These are phyloP conservation scores for Fusarium sp. DNA, from an alignment of 2,329 filamentous ascomycete species.

Conservation along the genomic window DNA sequence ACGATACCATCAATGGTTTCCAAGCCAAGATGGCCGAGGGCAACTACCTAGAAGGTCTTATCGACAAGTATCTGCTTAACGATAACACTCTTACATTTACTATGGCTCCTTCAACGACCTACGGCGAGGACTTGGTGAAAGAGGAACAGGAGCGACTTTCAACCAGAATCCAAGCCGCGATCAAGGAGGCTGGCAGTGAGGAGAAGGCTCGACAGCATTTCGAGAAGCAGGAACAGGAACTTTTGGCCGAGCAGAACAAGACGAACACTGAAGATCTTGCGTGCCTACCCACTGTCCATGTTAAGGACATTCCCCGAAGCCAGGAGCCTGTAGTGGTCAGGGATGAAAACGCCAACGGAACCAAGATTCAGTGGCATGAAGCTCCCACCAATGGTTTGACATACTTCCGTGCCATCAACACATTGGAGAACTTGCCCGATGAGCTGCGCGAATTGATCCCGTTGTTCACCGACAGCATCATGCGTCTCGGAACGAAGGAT, in stretches of 20 bases:
- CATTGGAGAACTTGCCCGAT: conserved; percentile 82
- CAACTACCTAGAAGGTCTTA: conserved; percentile 83
- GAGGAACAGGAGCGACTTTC: conserved; percentile 84
- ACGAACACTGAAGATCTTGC: conserved; percentile 87
- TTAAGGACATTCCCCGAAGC: conserved; percentile 86
- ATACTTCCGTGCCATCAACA: conserved; percentile 92
- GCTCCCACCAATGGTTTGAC: conserved; percentile 95
- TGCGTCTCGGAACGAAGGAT: conserved; percentile 90
- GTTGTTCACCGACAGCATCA: conserved; percentile 90
- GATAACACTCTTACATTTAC: conserved; percentile 91
- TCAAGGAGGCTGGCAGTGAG: conserved; percentile 76
- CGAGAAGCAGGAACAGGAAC: conserved; percentile 81
- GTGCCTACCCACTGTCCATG: conserved; percentile 88
- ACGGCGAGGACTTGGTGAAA: conserved; percentile 77
- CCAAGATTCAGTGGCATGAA: conserved; percentile 88
- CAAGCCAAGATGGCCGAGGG: conserved; percentile 80
- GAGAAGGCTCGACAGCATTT: conserved; percentile 79
- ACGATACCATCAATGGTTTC: conserved; percentile 87
- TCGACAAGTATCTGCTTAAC: conserved; percentile 92
- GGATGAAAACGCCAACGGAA: conserved; percentile 74
- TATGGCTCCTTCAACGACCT: conserved; percentile 87
- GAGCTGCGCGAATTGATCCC: conserved; percentile 88
- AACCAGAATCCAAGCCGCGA: conserved; percentile 78
- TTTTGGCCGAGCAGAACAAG: conserved; percentile 86
- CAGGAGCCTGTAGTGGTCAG: conserved; percentile 72